These are phyloP conservation scores for Phytopythium ostracodes DNA, from an alignment of 352 stramenopile species.

Conservation along the genomic window DNA sequence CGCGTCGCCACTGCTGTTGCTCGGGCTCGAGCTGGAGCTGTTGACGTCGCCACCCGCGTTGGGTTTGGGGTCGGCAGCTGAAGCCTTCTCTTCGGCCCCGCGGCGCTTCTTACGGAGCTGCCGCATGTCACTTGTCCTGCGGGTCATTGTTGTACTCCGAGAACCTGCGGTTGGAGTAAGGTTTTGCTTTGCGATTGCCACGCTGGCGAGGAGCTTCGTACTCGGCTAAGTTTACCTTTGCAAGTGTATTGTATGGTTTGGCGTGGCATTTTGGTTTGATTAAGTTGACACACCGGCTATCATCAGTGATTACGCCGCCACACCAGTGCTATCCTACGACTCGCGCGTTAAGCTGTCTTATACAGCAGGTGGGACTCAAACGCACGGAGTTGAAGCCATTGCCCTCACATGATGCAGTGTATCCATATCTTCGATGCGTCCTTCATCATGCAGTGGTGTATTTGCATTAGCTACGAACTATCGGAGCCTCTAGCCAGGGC, in stretches of 20 bases:
- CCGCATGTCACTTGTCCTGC: background rate
- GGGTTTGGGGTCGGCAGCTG: background rate
- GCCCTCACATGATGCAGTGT: too few species aligned
- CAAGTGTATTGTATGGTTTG: background rate
- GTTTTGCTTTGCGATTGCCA: too few species aligned
- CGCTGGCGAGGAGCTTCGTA: background rate
- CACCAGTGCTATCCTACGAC: too few species aligned
- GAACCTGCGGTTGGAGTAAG: too few species aligned
- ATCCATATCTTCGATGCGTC: too few species aligned
- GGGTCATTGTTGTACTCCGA: background rate
- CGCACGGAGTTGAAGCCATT: too few species aligned
- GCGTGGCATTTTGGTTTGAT: too few species aligned
- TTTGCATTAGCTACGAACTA: background rate
- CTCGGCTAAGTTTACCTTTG: background rate
- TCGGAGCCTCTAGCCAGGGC: conserved; percentile 14
- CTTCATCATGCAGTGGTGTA: background rate
- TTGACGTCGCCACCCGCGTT: background rate
- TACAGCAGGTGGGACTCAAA: too few species aligned
- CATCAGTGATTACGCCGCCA: background rate
- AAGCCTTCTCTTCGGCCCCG: background rate
- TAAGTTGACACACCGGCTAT: background rate
- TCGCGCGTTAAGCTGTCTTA: background rate
- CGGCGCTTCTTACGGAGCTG: background rate
- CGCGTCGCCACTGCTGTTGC: background rate
- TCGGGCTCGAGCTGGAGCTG: background rate